phyloP scores from a whole-genome alignment of 345 rosid genomes.

The Moringa oleifera region DNA sequence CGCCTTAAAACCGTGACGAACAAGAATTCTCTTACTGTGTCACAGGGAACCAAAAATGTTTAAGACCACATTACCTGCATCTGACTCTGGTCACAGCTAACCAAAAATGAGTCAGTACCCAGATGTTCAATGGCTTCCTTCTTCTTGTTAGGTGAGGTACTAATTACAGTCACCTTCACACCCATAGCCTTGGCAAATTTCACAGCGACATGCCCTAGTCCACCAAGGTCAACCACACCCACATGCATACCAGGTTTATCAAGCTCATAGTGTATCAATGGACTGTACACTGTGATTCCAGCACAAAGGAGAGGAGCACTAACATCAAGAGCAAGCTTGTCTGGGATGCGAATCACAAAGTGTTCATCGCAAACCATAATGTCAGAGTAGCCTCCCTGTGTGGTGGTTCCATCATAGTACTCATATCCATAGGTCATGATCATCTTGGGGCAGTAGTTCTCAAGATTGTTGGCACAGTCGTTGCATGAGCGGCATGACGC shows the following conservation, averaged over 20 bases:
- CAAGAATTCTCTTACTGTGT: too few species aligned
- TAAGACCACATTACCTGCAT: constrained; percentile 24
- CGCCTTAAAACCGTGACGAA: too few species aligned
- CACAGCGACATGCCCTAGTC: constrained; percentile 32
- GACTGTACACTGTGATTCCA: constrained; percentile 67
- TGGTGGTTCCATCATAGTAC: constrained; percentile 42
- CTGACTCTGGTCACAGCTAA: constrained; percentile 20
- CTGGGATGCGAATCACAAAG: constrained; percentile 46
- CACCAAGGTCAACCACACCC: constrained; percentile 42
- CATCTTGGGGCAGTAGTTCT: constrained; percentile 46
- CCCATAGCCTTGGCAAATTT: constrained; percentile 32
- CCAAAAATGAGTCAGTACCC: constrained; percentile 29
- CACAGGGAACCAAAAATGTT: too few species aligned
- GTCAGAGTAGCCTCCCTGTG: constrained; percentile 57
- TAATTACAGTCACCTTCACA: constrained; percentile 22
- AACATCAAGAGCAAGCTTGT: constrained; percentile 42
- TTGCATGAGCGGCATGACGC: constrained; percentile 48
- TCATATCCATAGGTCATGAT: constrained; percentile 28
- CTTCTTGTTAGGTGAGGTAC: constrained; percentile 14
- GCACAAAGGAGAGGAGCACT: constrained; percentile 68
- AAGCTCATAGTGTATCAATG: constrained; percentile 47
- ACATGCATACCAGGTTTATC: constrained; percentile 43
- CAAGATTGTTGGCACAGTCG: constrained; percentile 37
- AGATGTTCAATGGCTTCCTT: constrained; percentile 27
- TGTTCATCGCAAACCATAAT: constrained; percentile 45